These are phyloP conservation scores for Aspergillus transmontanensis DNA, from an alignment of 2,329 filamentous ascomycete species.

Conservation along the genomic window DNA sequence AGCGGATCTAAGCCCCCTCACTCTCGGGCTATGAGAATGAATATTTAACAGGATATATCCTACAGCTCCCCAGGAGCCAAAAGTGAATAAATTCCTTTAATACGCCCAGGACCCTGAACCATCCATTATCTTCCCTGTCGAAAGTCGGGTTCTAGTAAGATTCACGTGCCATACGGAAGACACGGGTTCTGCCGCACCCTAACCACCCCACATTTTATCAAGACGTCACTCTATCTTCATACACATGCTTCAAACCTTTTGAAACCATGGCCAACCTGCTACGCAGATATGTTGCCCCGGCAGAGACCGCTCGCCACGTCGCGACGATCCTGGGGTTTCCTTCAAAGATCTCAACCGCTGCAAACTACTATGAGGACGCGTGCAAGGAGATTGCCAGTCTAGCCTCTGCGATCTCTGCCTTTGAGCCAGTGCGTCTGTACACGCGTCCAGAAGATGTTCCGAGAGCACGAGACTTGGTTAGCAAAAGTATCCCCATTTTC, in stretches of 20 bases:
- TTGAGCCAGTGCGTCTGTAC: constrained; percentile 37
- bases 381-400: constrained; percentile 30
- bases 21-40: neutral
- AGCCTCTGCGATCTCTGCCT: constrained; percentile 30
- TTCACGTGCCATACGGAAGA: neutral
- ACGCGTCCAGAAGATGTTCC: constrained; percentile 26
- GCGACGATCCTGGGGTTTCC: constrained; percentile 33
- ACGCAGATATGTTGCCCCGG: constrained; percentile 20
- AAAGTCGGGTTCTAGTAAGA: neutral
- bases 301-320: constrained; percentile 27
- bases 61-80: too few species aligned
- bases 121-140: too few species aligned
- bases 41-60: neutral
- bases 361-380: constrained; percentile 21
- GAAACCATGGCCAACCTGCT: neutral
- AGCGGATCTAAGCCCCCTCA: neutral
- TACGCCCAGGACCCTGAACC: neutral
- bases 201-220: neutral
- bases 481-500: constrained; percentile 9
- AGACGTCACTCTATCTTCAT: neutral
- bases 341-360: constrained; percentile 25
- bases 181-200: neutral
- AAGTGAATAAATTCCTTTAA: neutral
- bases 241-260: neutral
- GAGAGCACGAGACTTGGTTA: constrained; percentile 15